A percentile compares a stretch with the other conserved stretches of the same genome.
phyloP scores from a whole-genome alignment of 73 alveolate species.

The Tetrahymena malaccensis region DNA sequence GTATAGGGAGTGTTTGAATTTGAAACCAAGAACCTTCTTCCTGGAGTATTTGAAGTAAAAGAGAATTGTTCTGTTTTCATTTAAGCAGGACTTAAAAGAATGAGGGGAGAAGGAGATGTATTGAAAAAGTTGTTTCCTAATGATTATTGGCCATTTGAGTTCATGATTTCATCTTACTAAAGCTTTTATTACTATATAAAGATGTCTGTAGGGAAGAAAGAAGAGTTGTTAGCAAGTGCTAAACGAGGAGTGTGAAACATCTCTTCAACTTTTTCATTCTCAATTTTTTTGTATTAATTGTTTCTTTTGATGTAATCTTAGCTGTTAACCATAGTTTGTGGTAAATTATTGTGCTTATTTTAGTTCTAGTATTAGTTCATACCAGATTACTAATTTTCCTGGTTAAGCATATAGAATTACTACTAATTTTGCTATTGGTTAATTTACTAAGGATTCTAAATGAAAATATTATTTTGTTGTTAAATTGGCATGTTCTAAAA shows the following conservation, averaged over 20 bases:
- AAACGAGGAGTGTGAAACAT: background rate
- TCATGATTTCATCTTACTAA: background rate
- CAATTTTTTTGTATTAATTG: background rate
- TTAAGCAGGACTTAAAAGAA: background rate
- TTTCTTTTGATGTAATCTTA: background rate
- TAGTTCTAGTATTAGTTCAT: background rate
- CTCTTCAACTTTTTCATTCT: background rate
- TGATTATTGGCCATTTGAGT: background rate
- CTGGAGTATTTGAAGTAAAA: background rate
- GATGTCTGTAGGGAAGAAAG: background rate
- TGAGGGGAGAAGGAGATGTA: background rate
- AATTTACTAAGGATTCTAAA: background rate
- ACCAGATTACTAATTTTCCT: background rate
- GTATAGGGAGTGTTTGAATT: background rate
- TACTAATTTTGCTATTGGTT: background rate
- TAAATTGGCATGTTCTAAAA: background rate
- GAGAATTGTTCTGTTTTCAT: background rate
- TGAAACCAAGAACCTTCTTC: background rate
- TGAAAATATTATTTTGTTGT: background rate
- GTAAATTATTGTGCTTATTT: background rate
- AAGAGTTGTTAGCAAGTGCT: background rate
- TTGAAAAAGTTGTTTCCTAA: background rate
- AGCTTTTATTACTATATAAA: background rate
- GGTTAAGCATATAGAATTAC: background rate
- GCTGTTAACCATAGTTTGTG: background rate